These are phyloP conservation scores for Triticum monococcum DNA, from an alignment of 176 grass and related monocot genomes.

Conservation along the genomic window DNA sequence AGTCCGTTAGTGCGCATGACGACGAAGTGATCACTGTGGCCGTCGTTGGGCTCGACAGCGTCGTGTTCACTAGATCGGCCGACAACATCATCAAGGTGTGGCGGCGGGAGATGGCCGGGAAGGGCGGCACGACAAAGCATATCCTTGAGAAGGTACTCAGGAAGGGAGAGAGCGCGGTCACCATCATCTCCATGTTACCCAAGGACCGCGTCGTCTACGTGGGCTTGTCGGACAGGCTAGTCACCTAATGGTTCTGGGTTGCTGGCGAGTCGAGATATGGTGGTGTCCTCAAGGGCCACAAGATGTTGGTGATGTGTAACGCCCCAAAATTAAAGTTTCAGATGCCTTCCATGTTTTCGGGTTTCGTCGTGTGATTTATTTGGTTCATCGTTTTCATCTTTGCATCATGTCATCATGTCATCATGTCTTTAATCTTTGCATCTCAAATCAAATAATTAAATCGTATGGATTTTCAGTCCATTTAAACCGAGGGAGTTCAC, in stretches of 20 bases:
- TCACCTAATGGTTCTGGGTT: conserved; percentile 49
- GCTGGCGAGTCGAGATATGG: not conserved
- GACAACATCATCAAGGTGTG: conserved; percentile 73
- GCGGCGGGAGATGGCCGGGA: conserved; percentile 31
- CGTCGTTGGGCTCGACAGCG: conserved; percentile 31
- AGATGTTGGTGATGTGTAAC: conserved; percentile 17
- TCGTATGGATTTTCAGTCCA: too few species aligned
- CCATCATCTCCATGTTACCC: conserved; percentile 39
- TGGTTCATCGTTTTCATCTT: too few species aligned
- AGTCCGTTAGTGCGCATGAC: not conserved
- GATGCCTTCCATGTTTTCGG: too few species aligned
- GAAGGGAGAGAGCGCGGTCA: conserved; percentile 51
- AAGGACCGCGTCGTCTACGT: conserved; percentile 50
- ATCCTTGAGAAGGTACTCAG: conserved; percentile 37
- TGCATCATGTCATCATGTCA: too few species aligned
- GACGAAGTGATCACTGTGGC: not conserved
- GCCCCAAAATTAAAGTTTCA: too few species aligned
- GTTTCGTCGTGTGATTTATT: too few species aligned
- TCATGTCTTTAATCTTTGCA: too few species aligned
- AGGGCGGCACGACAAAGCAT: conserved; percentile 19
- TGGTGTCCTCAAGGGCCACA: conserved; percentile 35
- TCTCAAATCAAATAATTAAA: too few species aligned
- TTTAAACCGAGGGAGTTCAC: too few species aligned
- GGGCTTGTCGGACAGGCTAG: conserved; percentile 56
- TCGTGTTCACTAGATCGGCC: conserved; percentile 69